Evolutionary conservation across 306 rosid species (phyloP), one percentile per base, ranked within the genome.

Genomic region (Medicago ruthenica): DNA sequence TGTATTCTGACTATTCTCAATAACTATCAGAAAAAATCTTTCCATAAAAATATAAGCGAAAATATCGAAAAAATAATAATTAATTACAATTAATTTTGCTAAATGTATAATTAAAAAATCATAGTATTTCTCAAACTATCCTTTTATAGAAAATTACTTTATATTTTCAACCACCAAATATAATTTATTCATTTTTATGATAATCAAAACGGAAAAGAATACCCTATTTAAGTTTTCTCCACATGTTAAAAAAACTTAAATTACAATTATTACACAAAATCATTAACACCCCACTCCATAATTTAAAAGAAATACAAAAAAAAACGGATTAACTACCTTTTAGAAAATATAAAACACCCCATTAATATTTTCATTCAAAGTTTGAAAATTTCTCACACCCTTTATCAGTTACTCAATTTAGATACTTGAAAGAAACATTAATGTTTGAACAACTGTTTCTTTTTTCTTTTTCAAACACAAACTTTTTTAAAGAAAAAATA

Each of bases 361-460:
- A 8, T 42, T 8, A 79, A 31, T 73, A 8, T 54, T 55, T 55
- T 50, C 9, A 16, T 31, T 55, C 9, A 60, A 69, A 69, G 41
- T 61, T 75, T 61, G 55, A 70, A 81, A 76, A 17, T 69, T 81
- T 61, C 13, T 40, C n/a, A 41, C 76, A 9, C 42, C 21, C 40
- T 2, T 47, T 47, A 11, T 61, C 77, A 70, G 81, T 70, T 70
- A 70, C 69, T 18, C 1, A 9, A 2, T 34, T 73, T 42, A 4
- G n/a, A n/a, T 21, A 21, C 77, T 73, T 44, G 18, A 61, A n/a
- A 42, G 14, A 61, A 42, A 18, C 31, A 58, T 44, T 67, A 10
- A 64, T 18, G 22, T 54, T 54, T 54, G 61, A 54, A 54, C 24
- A 54, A 50, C 64, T 21, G 72, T 63, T 68, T 37, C 14, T 15